A percentile compares a stretch with the other conserved stretches of the same genome.
Evolutionary conservation across 768 basidiomycete species (phyloP).

Genomic region (Hydnomerulius pinastri): DNA sequence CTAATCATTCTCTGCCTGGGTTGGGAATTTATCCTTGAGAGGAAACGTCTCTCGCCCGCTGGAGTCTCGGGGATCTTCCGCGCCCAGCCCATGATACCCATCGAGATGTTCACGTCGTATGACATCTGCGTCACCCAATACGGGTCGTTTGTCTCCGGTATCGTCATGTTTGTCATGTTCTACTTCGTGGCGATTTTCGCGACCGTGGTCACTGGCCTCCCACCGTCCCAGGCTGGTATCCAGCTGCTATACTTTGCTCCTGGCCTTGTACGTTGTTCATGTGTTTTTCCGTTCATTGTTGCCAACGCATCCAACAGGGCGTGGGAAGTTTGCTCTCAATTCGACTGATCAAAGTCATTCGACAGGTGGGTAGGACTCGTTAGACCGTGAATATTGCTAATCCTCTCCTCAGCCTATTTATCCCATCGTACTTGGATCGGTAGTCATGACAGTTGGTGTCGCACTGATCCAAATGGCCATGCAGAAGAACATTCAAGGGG

Average conservation of each 20-base stretch:
- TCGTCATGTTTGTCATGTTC: conserved; percentile 54
- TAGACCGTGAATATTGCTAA: neutral
- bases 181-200: conserved; percentile 58
- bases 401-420: conserved; percentile 37
- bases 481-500: conserved; percentile 33
- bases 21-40: conserved; percentile 47
- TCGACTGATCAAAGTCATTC: conserved; percentile 31
- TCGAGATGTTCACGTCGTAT: conserved; percentile 43
- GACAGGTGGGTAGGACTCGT: conserved; percentile 34
- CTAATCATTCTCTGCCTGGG: conserved; percentile 40
- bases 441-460: conserved; percentile 40
- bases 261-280: conserved; percentile 38
- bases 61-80: conserved; percentile 18
- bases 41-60: neutral
- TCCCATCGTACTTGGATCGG: conserved; percentile 41
- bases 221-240: conserved; percentile 42
- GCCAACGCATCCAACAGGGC: conserved; percentile 32
- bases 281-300: neutral
- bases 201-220: conserved; percentile 43
- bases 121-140: conserved; percentile 43
- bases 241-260: conserved; percentile 57
- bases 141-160: conserved; percentile 42
- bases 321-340: conserved; percentile 38
- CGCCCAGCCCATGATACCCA: conserved; percentile 48
- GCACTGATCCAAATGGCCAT: conserved; percentile 47